Evolutionary conservation across 176 grass and related monocot species (phyloP).

Genomic region (Rhynchospora tenuis): DNA sequence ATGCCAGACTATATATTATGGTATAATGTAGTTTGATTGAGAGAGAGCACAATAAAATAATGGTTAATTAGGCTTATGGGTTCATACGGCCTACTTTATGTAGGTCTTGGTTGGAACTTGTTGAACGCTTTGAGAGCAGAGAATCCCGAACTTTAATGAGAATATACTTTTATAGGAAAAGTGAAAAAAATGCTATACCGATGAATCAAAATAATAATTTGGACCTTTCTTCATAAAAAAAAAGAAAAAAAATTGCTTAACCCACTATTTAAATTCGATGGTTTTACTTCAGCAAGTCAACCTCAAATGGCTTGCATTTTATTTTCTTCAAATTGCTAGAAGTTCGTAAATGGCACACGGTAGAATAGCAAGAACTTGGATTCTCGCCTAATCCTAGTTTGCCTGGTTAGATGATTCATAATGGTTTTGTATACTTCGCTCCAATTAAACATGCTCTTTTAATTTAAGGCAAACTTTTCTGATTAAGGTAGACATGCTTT

Average conservation of each 20-base stretch:
- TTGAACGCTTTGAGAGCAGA: neutral
- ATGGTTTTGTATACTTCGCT: too few species aligned
- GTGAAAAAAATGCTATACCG: neutral
- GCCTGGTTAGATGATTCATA: too few species aligned
- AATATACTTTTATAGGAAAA: neutral
- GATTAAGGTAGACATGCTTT: too few species aligned
- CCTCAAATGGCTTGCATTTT: neutral
- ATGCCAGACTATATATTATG: neutral
- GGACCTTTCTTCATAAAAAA: neutral
- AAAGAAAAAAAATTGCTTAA: neutral
- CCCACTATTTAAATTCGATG: neutral
- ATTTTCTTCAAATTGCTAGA: too few species aligned
- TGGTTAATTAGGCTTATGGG: neutral
- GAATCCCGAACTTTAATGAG: constrained; percentile 10
- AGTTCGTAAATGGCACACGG: too few species aligned
- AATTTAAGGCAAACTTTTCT: too few species aligned
- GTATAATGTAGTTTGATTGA: neutral
- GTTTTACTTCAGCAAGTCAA: neutral
- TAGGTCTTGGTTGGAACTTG: constrained; percentile 4
- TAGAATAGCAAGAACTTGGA: too few species aligned
- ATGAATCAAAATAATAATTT: neutral
- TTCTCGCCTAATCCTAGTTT: too few species aligned
- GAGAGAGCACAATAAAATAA: neutral
- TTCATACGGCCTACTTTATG: neutral
- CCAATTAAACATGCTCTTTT: too few species aligned